These are phyloP conservation scores for Voacanga thouarsii DNA, from an alignment of 257 asterid genomes.

Conservation along the genomic window DNA sequence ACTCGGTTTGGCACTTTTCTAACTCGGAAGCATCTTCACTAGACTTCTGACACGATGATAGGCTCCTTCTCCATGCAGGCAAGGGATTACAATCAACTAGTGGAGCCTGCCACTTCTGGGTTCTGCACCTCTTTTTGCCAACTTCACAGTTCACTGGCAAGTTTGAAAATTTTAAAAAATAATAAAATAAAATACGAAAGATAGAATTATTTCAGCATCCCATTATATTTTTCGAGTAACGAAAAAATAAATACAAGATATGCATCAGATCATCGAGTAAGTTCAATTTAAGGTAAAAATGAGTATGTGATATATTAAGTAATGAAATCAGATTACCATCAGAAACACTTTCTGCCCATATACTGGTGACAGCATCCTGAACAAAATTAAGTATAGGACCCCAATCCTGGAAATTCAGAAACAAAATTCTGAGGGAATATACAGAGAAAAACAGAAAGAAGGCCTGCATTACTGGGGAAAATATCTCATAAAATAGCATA, in stretches of 20 bases:
- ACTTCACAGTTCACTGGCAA: conserved; percentile 36
- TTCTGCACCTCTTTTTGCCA: conserved; percentile 48
- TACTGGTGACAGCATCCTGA: conserved; percentile 46
- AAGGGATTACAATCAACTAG: conserved; percentile 33
- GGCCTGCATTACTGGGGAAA: neutral
- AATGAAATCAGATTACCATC: conserved; percentile 46
- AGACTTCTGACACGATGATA: conserved; percentile 25
- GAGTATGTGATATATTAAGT: neutral
- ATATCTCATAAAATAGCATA: neutral
- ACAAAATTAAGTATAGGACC: conserved; percentile 56
- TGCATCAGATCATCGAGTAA: neutral
- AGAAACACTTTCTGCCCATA: conserved; percentile 55
- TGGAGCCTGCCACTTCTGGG: conserved; percentile 31
- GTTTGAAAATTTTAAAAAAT: conserved; percentile 15
- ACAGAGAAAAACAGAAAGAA: neutral
- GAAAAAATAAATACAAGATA: neutral
- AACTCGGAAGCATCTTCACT: conserved; percentile 31
- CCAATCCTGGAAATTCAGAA: conserved; percentile 66
- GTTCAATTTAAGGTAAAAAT: neutral
- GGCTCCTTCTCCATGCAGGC: conserved; percentile 32
- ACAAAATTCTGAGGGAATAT: neutral
- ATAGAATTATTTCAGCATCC: neutral
- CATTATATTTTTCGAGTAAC: neutral
- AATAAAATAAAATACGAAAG: neutral
- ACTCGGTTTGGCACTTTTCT: conserved; percentile 28